These are phyloP conservation scores for Penicillium paneum DNA, from an alignment of 2,329 filamentous ascomycete genomes.

Conservation along the genomic window DNA sequence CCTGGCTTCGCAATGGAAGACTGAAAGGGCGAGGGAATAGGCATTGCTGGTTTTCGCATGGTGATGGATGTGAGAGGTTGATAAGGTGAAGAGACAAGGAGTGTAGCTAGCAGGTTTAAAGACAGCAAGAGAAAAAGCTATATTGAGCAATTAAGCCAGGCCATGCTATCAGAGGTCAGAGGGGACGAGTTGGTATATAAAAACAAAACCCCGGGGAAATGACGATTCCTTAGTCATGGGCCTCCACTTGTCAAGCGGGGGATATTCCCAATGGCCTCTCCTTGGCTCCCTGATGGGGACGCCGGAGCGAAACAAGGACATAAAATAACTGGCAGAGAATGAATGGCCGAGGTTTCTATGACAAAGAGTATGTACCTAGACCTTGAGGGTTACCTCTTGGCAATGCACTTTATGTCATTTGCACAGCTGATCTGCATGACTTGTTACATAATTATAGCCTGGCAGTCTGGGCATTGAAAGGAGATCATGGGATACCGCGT, in stretches of 20 bases:
- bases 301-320: neutral
- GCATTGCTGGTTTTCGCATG: slow-evolving; percentile 30
- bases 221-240: slow-evolving; percentile 15
- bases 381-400: slow-evolving; percentile 9
- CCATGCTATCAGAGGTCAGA: neutral
- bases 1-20: slow-evolving; percentile 71
- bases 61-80: slow-evolving; percentile 3
- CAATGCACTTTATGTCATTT: slow-evolving; percentile 10
- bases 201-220: neutral
- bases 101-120: neutral
- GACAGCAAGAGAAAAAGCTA: neutral
- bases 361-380: slow-evolving; percentile 8
- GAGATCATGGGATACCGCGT: neutral
- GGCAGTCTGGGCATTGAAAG: neutral
- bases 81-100: neutral
- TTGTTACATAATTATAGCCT: neutral
- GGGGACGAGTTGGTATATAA: slow-evolving; percentile 5
- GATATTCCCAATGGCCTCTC: slow-evolving; percentile 13
- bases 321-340: neutral
- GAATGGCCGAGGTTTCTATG: slow-evolving; percentile 5
- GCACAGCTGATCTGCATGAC: neutral
- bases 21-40: slow-evolving; percentile 67
- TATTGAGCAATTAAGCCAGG: neutral
- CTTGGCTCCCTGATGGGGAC: neutral
- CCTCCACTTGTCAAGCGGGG: slow-evolving; percentile 12